Conservation (phyloP, 768 basidiomycete species). For the Leccinum disarticulatum region DNA sequence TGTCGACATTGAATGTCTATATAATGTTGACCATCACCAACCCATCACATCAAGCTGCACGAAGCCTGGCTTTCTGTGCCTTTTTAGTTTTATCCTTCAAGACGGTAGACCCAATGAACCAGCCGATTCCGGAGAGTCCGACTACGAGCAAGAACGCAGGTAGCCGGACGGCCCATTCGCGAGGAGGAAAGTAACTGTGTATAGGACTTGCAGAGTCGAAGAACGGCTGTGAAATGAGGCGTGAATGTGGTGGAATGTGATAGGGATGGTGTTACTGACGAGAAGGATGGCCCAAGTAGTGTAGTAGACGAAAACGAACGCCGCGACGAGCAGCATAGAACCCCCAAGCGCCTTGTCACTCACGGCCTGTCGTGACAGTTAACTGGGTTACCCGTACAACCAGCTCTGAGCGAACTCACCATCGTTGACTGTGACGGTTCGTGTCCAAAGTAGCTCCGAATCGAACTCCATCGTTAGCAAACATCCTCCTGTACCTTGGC, state of each 20-base stretch:
- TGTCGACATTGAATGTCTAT: background rate
- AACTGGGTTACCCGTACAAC: background rate
- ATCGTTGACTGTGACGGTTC: conserved; percentile 19
- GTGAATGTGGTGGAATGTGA: conserved; percentile 1
- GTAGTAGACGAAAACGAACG: conserved; percentile 83
- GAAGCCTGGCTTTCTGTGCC: conserved; percentile 58
- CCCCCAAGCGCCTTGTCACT: conserved; percentile 83
- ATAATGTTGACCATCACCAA: background rate
- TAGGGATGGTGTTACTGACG: conserved; percentile 42
- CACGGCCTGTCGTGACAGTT: conserved; percentile 49
- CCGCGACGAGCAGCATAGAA: conserved; percentile 75
- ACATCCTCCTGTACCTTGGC: too few species aligned
- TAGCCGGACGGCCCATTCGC: conserved; percentile 91
- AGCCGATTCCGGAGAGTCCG: conserved; percentile 77
- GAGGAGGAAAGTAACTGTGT: conserved; percentile 76
- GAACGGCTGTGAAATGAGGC: conserved; percentile 61
- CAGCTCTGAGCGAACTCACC: conserved; percentile 20
- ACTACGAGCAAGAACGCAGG: conserved; percentile 81
- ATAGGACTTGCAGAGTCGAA: conserved; percentile 72
- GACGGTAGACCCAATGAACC: conserved; percentile 77
- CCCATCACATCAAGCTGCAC: conserved; percentile 49
- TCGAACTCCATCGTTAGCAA: background rate
- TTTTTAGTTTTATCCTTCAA: conserved; percentile 71
- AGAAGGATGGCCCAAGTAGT: conserved; percentile 89
- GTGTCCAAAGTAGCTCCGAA: conserved; percentile 19